Base-by-base conservation (phyloP, 169 alveolate genomes). In the Plasmodium cynomolgi region DNA sequence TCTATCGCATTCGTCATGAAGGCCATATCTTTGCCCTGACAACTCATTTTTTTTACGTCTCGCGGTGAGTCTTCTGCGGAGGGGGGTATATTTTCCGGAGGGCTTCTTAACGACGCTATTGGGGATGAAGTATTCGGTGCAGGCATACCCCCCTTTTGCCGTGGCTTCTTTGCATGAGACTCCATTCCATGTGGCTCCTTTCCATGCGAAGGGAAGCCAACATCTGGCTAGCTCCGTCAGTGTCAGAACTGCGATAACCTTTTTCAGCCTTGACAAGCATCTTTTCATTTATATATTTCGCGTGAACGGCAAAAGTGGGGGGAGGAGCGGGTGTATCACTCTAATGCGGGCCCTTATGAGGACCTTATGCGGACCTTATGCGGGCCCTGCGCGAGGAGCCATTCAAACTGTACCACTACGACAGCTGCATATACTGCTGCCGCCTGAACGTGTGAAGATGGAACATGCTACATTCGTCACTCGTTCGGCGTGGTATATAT, bases 211-310 rank as follows among this genome's bases (percentile, higher is more conserved):
- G 29, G 31, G 37, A 58, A 39, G 20, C 58, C 26, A 68, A 3
- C 26, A 34, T 0, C 50, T 26, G 74, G 31, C 26, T 37, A 71
- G 7, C 56, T 20, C 33, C 47, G 54, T 5, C 44, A 84, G 54
- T n/a, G 20, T 71, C 31, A 84, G 39, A 34, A 84, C 29, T 13
- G 58, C n/a, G 26, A 84, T 39, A 20, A 62, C 47, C 15, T 44
- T 31, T 39, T 29, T 34, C 83, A 84, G 77, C 50, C 44, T 84
- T 71, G 83, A 41, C 20, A 84, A 68, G 82, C 92, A 84, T 84
- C 47, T 84, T 84, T 23, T 84, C 92, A 84, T 84, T 84, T 84
- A 84, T 72, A 72, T 83, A 56, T 56, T 47, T 33, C 44, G n/a
- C 34, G n/a, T 83, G 26, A 26, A 82, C 20, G 33, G 47, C 54